Conservation (phyloP, 306 rosid species). For the Glycine latifolia region DNA sequence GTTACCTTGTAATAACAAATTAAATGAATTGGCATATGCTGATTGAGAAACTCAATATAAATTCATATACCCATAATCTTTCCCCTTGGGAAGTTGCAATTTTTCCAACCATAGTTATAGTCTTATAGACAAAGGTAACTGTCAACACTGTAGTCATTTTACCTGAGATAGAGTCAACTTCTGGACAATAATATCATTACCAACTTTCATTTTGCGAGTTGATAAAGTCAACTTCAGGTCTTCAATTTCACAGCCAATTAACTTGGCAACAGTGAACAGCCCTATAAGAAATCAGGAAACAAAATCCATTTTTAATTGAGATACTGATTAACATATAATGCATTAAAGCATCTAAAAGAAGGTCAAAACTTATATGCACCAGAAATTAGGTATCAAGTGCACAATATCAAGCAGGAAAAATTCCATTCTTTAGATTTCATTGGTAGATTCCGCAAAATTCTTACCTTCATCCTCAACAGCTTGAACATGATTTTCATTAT, state of each 20-base stretch:
- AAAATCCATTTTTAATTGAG: constrained; percentile 39
- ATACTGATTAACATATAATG: constrained; percentile 29
- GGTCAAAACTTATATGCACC: constrained; percentile 19
- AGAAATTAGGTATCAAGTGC: constrained; percentile 22
- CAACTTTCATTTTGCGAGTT: constrained; percentile 93
- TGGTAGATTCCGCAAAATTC: constrained; percentile 30
- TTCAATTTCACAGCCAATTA: constrained; percentile 82
- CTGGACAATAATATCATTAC: constrained; percentile 88
- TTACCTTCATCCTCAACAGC: constrained; percentile 87
- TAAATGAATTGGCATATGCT: constrained; percentile 6
- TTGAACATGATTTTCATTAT: constrained; percentile 95
- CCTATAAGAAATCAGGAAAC: constrained; percentile 63
- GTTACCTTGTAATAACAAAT: constrained; percentile 26
- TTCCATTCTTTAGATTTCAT: background rate
- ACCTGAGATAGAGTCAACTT: constrained; percentile 89
- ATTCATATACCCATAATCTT: constrained; percentile 5
- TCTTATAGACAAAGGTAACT: constrained; percentile 35
- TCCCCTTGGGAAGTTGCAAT: constrained; percentile 12
- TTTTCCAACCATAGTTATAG: constrained; percentile 19
- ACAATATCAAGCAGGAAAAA: constrained; percentile 16
- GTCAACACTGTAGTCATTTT: constrained; percentile 47
- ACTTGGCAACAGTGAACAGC: constrained; percentile 66
- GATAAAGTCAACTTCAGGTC: constrained; percentile 83
- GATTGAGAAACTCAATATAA: constrained; percentile 28
- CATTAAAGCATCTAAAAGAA: constrained; percentile 3